Conservation (phyloP, 306 rosid genomes). For the Vigna mungo region DNA sequence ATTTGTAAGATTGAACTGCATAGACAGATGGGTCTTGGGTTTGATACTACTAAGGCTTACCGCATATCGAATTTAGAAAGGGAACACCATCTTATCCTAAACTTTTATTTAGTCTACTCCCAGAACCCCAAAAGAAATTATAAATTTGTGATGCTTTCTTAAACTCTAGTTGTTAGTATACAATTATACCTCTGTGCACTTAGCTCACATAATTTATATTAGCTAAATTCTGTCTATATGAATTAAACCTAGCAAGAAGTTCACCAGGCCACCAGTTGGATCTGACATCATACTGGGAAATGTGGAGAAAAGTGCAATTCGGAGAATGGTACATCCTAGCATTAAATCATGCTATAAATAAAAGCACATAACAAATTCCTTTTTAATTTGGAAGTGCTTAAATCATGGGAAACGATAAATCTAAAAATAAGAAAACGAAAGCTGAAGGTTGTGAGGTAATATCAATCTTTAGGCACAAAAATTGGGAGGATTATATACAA, state of each 20-base stretch:
- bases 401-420: background rate
- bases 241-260: too few species aligned
- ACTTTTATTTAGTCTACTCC: too few species aligned
- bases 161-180: too few species aligned
- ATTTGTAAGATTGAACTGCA: background rate
- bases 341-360: background rate
- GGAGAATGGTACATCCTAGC: background rate
- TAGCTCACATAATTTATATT: too few species aligned
- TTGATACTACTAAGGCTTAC: background rate
- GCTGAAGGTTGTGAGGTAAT: background rate
- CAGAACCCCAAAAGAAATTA: too few species aligned
- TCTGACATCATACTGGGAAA: background rate
- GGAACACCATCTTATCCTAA: too few species aligned
- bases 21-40: conserved; percentile 5
- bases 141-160: too few species aligned
- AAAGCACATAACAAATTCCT: background rate
- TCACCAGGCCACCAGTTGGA: too few species aligned
- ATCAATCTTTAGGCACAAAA: too few species aligned
- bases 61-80: background rate
- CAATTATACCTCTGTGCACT: too few species aligned
- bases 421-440: background rate
- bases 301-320: background rate
- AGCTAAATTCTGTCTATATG: too few species aligned
- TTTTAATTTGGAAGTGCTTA: background rate
- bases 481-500: too few species aligned